Evolutionary conservation across 2,329 filamentous ascomycete genomes (phyloP).

Genomic region (Pseudophaeomoniella oleicola): DNA sequence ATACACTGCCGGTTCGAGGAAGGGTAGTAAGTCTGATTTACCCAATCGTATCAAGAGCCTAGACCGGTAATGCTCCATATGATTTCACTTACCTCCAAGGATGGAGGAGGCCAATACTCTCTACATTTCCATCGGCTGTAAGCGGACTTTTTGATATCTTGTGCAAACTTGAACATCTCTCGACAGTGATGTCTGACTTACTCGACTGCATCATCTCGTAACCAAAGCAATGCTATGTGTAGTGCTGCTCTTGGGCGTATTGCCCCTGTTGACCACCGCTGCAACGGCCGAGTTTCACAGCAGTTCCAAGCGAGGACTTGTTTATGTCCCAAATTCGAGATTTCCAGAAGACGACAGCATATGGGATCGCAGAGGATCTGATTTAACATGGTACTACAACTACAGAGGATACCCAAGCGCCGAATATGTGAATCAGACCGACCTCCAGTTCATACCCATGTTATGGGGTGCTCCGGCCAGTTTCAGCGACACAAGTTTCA

Average conservation of each 20-base stretch:
- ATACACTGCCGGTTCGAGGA: no score
- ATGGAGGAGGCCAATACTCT: no score
- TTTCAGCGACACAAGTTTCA: conserved; percentile 43
- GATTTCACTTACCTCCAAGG: no score
- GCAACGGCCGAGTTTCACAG: neutral
- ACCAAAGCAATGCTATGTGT: neutral
- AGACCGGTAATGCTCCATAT: no score
- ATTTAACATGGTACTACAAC: conserved; percentile 78
- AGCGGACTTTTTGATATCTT: no score
- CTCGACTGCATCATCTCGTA: no score
- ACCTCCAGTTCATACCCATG: conserved; percentile 67
- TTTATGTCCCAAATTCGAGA: conserved; percentile 45
- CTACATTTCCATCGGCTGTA: no score
- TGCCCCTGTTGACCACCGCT: neutral
- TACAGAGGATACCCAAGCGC: conserved; percentile 46
- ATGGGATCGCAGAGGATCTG: conserved; percentile 43
- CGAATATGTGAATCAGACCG: conserved; percentile 29
- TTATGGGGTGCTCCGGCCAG: conserved; percentile 49
- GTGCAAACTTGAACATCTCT: no score
- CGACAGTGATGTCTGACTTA: no score
- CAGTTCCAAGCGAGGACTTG: conserved; percentile 56
- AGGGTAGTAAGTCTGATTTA: no score
- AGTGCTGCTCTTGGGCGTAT: neutral
- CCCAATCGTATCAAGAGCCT: no score
- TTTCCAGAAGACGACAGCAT: conserved; percentile 43